Conservation (phyloP, 2,329 filamentous ascomycete genomes). For the Penicillium crustosum region DNA sequence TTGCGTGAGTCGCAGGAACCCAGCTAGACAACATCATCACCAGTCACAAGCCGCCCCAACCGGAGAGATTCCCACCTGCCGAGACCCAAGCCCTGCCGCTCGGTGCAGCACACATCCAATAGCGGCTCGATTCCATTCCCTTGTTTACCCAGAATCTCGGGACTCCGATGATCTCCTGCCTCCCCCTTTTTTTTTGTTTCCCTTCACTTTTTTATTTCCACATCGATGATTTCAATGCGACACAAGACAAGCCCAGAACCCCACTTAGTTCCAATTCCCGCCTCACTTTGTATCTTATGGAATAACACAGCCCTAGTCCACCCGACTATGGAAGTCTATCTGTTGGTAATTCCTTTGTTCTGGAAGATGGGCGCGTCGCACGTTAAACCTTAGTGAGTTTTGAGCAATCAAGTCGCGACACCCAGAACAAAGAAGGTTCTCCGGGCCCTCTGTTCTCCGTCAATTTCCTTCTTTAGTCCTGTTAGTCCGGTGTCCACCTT, state of each 20-base stretch:
- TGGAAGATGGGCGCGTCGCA: conserved; percentile 1
- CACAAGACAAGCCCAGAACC: not conserved
- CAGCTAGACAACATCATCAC: conserved; percentile 15
- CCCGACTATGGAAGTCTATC: conserved; percentile 6
- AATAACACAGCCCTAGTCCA: not conserved
- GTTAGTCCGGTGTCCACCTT: conserved; percentile 15
- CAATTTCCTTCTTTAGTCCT: not conserved
- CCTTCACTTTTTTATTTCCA: not conserved
- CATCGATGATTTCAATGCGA: conserved; percentile 2
- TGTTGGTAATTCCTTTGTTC: conserved; percentile 1
- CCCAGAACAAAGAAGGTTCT: not conserved
- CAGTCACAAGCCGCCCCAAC: conserved; percentile 15
- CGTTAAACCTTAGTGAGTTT: not conserved
- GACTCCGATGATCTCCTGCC: conserved; percentile 15
- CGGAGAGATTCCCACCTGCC: conserved; percentile 16
- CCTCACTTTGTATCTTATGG: not conserved
- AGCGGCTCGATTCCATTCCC: not conserved
- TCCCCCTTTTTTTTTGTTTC: conserved; percentile 14
- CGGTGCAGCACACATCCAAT: conserved; percentile 19
- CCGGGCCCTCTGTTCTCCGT: not conserved
- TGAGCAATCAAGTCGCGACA: not conserved
- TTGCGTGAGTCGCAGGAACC: conserved; percentile 16
- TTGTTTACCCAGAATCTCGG: conserved; percentile 17
- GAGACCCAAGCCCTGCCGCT: conserved; percentile 22
- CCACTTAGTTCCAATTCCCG: conserved; percentile 1